Conservation (phyloP, 768 basidiomycete genomes). For the Boletellus ananas region DNA sequence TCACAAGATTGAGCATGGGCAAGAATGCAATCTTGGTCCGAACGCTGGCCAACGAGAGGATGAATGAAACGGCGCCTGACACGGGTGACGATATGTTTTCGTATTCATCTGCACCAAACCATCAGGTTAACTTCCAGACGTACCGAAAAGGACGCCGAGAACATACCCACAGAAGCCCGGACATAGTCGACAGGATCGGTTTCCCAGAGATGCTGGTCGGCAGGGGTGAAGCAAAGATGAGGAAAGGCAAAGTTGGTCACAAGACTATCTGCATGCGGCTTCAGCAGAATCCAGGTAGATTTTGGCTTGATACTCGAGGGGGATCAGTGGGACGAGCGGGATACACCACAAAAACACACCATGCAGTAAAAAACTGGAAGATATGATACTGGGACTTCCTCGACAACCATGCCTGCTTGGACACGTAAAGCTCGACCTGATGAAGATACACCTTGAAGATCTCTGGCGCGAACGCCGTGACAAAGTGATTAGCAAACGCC, state of each 20-base stretch:
- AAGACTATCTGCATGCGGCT: conserved; percentile 76
- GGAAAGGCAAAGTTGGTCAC: conserved; percentile 85
- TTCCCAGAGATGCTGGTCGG: conserved; percentile 68
- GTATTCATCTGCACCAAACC: conserved; percentile 63
- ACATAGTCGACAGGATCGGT: conserved; percentile 83
- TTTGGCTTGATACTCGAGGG: conserved; percentile 79
- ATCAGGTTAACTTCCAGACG: background rate
- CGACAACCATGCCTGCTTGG: conserved; percentile 71
- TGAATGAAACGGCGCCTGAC: conserved; percentile 75
- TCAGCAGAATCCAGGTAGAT: conserved; percentile 84
- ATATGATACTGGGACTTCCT: conserved; percentile 83
- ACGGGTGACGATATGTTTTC: conserved; percentile 75
- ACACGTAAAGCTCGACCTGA: conserved; percentile 63
- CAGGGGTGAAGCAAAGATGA: conserved; percentile 72
- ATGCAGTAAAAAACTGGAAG: conserved; percentile 83
- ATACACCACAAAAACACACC: conserved; percentile 44
- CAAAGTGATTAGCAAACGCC: conserved; percentile 73
- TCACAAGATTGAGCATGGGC: conserved; percentile 75
- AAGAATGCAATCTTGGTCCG: conserved; percentile 80
- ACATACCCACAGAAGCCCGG: conserved; percentile 67
- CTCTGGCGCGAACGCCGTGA: conserved; percentile 76
- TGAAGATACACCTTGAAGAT: conserved; percentile 78
- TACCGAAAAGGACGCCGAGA: background rate
- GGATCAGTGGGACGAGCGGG: conserved; percentile 10
- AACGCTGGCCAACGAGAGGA: conserved; percentile 72